phyloP scores from a whole-genome alignment of 805 yeast genomes.

The Hanseniaspora singularis region DNA sequence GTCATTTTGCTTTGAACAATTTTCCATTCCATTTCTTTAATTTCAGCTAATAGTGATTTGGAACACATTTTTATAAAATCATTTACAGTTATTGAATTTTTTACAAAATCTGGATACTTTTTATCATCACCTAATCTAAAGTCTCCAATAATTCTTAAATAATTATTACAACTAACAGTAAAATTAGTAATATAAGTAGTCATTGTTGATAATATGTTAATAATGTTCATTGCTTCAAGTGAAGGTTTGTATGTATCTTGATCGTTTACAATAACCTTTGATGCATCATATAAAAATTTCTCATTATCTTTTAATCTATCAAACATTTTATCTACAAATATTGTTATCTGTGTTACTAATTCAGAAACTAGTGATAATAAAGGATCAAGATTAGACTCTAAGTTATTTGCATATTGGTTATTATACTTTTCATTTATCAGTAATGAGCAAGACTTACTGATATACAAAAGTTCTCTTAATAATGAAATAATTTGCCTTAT shows the following conservation, averaged over 20 bases:
- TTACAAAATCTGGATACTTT: constrained; percentile 53
- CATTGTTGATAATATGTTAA: constrained; percentile 49
- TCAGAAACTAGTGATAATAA: constrained; percentile 51
- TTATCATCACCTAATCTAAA: constrained; percentile 48
- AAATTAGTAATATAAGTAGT: constrained; percentile 42
- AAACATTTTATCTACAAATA: constrained; percentile 42
- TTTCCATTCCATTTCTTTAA: constrained; percentile 26
- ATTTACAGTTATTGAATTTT: constrained; percentile 45
- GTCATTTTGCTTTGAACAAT: constrained; percentile 19
- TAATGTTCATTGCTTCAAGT: constrained; percentile 54
- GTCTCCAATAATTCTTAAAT: constrained; percentile 51
- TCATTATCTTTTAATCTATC: constrained; percentile 30
- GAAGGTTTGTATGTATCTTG: constrained; percentile 26
- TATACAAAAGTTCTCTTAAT: constrained; percentile 49
- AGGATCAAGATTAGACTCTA: constrained; percentile 41
- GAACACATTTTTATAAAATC: constrained; percentile 53
- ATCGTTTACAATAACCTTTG: constrained; percentile 36
- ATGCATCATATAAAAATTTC: constrained; percentile 12
- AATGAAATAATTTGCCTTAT: constrained; percentile 58
- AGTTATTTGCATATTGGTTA: constrained; percentile 23
- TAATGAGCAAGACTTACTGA: constrained; percentile 39
- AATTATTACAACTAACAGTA: constrained; percentile 38
- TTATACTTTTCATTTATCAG: constrained; percentile 26
- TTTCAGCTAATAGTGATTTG: constrained; percentile 40
- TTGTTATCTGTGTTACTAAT: constrained; percentile 51